phyloP scores from a whole-genome alignment of 805 yeast genomes.

The Ogataea methylovora region DNA sequence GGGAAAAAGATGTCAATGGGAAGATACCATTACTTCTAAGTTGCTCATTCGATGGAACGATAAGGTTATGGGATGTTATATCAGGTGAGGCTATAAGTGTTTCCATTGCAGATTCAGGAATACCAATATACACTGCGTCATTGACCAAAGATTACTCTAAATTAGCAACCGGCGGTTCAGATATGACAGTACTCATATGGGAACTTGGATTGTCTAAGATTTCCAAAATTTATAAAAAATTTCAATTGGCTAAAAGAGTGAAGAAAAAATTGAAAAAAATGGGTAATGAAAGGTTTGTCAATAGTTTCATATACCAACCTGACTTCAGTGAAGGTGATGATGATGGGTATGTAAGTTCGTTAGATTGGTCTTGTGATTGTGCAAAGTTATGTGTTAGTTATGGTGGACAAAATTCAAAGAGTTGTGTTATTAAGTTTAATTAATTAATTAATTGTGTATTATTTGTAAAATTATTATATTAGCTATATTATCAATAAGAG shows the following conservation, averaged over 20 bases:
- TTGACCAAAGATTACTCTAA: conserved; percentile 41
- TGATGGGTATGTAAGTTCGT: conserved; percentile 10
- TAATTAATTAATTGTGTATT: no score
- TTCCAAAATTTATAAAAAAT: not conserved
- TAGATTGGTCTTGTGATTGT: conserved; percentile 19
- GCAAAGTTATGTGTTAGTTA: conserved; percentile 19
- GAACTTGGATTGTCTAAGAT: conserved; percentile 20
- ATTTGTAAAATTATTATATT: not conserved
- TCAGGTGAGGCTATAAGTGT: conserved; percentile 31
- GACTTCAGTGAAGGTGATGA: conserved; percentile 4
- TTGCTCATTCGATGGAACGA: conserved; percentile 63
- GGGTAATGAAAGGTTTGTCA: conserved; percentile 3
- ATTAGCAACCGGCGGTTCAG: conserved; percentile 60
- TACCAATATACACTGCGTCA: conserved; percentile 47
- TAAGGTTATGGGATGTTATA: conserved; percentile 59
- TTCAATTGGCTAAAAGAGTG: not conserved
- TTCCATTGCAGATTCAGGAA: conserved; percentile 34
- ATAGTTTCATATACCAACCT: conserved; percentile 19
- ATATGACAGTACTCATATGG: conserved; percentile 53
- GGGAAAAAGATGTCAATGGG: conserved; percentile 10
- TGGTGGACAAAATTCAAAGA: no score
- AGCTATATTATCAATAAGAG: not conserved
- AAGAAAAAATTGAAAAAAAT: not conserved
- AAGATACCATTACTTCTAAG: conserved; percentile 29
- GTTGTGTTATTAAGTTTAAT: conserved; percentile 15